Percentiles rank a stretch among this genome's conserved stretches.
These are phyloP conservation scores for Escallonia rubra DNA, from an alignment of 129 eudicot species.

Conservation along the genomic window DNA sequence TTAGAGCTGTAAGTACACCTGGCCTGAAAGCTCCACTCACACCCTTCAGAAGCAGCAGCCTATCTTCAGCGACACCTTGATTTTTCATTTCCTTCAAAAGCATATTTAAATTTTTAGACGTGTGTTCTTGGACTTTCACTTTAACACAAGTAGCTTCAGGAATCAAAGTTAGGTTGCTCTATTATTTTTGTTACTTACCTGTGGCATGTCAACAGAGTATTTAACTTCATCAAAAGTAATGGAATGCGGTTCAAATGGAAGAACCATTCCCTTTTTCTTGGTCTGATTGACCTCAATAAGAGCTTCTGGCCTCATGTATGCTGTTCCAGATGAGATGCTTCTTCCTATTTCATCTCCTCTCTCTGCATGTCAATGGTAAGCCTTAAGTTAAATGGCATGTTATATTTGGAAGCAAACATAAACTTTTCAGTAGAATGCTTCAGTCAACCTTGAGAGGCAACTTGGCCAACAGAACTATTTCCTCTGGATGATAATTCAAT, in stretches of 20 bases:
- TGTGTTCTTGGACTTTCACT: too few relatives aligned
- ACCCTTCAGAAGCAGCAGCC: slow-evolving; percentile 27
- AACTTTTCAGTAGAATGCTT: background rate
- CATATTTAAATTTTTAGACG: too few relatives aligned
- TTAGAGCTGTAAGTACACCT: slow-evolving; percentile 33
- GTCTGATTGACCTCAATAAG: slow-evolving; percentile 1
- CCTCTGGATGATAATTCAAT: slow-evolving; percentile 23
- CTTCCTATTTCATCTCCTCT: slow-evolving; percentile 66
- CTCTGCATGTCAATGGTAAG: slow-evolving; percentile 12
- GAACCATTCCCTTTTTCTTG: slow-evolving; percentile 35
- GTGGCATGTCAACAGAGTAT: slow-evolving; percentile 63
- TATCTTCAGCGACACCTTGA: slow-evolving; percentile 27
- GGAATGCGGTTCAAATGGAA: slow-evolving; percentile 61
- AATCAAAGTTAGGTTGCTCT: too few relatives aligned
- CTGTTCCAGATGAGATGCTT: slow-evolving; percentile 17
- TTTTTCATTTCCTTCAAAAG: slow-evolving; percentile 18
- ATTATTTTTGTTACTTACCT: background rate
- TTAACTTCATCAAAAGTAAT: slow-evolving; percentile 61
- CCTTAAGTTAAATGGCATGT: background rate
- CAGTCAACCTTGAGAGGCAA: background rate
- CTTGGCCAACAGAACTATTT: slow-evolving; percentile 3
- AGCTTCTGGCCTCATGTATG: slow-evolving; percentile 2
- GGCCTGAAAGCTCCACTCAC: slow-evolving; percentile 40
- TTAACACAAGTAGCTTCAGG: too few relatives aligned
- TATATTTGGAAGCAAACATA: background rate